Percentiles rank a stretch among this genome's conserved stretches.
Evolutionary conservation across 345 rosid genomes (phyloP).

Genomic region (Eucalyptus camaldulensis): DNA sequence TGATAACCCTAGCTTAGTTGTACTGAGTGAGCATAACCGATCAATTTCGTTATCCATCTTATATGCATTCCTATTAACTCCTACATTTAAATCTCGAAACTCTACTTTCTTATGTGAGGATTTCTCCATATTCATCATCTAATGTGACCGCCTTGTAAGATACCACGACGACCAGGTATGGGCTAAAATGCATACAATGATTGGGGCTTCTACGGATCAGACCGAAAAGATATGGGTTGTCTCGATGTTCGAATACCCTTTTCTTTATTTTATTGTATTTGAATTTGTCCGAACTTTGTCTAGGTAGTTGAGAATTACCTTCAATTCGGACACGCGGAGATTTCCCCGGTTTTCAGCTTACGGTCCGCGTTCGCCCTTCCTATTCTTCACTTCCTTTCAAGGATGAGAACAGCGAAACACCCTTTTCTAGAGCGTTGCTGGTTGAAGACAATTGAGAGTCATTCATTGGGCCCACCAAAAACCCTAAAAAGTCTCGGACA

Average conservation of each 20-base stretch:
- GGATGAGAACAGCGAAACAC: background rate
- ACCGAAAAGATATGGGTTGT: background rate
- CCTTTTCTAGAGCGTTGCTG: background rate
- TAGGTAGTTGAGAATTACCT: background rate
- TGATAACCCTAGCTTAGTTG: background rate
- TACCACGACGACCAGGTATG: background rate
- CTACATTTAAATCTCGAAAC: background rate
- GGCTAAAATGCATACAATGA: background rate
- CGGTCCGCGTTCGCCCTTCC: background rate
- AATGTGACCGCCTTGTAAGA: background rate
- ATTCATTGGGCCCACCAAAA: background rate
- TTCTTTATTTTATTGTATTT: too few species aligned
- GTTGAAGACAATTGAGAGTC: background rate
- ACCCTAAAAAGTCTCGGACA: background rate
- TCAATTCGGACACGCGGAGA: background rate
- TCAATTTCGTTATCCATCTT: background rate
- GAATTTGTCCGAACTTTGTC: background rate
- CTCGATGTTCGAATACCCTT: background rate
- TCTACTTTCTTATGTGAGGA: background rate
- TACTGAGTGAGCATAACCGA: background rate
- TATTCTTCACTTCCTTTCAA: background rate
- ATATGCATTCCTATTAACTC: background rate
- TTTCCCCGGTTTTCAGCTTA: too few species aligned
- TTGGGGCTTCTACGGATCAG: background rate
- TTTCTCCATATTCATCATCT: background rate